Percentiles rank a stretch among this genome's conserved stretches.
Conservation (phyloP, 148 eudicot genomes). For the Vaccinium corymbosum region DNA sequence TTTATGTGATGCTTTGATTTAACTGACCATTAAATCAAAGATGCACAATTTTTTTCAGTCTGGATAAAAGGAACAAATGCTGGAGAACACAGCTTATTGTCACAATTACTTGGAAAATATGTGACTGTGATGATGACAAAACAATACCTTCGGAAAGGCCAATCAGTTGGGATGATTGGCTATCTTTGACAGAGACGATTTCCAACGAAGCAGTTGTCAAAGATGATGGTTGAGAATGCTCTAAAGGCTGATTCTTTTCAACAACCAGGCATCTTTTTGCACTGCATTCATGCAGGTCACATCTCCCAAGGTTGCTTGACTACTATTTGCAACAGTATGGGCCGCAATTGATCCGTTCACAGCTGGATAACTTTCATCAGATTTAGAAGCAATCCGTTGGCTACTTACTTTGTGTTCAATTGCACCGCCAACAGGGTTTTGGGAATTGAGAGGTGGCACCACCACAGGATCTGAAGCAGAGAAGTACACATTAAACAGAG, state of each 20-base stretch:
- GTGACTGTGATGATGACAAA: background rate
- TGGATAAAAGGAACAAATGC: background rate
- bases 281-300: constrained; percentile 5
- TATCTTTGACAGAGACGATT: background rate
- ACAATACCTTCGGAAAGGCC: constrained; percentile 3
- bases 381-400: constrained; percentile 21
- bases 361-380: constrained; percentile 19
- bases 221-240: constrained; percentile 22
- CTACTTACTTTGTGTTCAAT: constrained; percentile 28
- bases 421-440: constrained; percentile 26
- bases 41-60: background rate
- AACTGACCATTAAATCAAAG: background rate
- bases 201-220: constrained; percentile 17
- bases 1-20: background rate
- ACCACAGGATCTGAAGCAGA: constrained; percentile 34
- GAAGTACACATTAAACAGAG: constrained; percentile 15
- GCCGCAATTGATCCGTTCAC: constrained; percentile 19
- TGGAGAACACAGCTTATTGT: background rate
- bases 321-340: background rate
- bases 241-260: constrained; percentile 16
- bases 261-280: constrained; percentile 17
- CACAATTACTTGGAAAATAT: background rate
- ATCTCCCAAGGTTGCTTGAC: constrained; percentile 9
- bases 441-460: constrained; percentile 25
- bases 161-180: background rate